A percentile compares a stretch with the other conserved stretches of the same genome.
Evolutionary conservation across 148 eudicot species (phyloP).

Genomic region (Dianthus caryophyllus): DNA sequence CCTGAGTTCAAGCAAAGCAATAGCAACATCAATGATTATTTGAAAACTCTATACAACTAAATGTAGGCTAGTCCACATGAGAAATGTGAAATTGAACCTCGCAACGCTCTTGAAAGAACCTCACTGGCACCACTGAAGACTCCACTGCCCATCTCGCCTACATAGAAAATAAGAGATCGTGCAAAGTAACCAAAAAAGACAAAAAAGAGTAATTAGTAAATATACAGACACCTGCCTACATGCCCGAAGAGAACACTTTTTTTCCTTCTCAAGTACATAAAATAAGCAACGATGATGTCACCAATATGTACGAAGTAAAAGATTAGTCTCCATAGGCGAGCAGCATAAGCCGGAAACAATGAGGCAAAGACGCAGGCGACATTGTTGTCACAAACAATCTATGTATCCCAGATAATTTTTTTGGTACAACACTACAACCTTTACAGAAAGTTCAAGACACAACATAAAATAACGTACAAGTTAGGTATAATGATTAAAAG

Average conservation of each 20-base stretch:
- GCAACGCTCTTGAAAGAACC: conserved; percentile 93
- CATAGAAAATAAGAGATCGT: conserved; percentile 14
- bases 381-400: too few relatives aligned
- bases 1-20: conserved; percentile 40
- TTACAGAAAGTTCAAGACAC: too few relatives aligned
- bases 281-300: too few relatives aligned
- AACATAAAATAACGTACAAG: too few relatives aligned
- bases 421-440: too few relatives aligned
- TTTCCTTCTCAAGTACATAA: not conserved
- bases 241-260: not conserved
- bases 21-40: not conserved
- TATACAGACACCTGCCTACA: not conserved
- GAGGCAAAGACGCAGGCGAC: too few relatives aligned
- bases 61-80: not conserved
- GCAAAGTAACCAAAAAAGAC: conserved; percentile 6
- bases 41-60: not conserved
- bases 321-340: too few relatives aligned
- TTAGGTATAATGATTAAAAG: too few relatives aligned
- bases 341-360: too few relatives aligned
- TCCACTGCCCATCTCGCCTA: conserved; percentile 99
- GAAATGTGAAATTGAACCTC: conserved; percentile 46
- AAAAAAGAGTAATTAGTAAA: not conserved
- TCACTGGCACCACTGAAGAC: conserved; percentile 69
- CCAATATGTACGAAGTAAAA: too few relatives aligned
- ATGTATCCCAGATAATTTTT: too few relatives aligned